Evolutionary conservation across 169 alveolate species (phyloP), one percentile per base, ranked within the genome.

Genomic region (Plasmodium vivax): DNA sequence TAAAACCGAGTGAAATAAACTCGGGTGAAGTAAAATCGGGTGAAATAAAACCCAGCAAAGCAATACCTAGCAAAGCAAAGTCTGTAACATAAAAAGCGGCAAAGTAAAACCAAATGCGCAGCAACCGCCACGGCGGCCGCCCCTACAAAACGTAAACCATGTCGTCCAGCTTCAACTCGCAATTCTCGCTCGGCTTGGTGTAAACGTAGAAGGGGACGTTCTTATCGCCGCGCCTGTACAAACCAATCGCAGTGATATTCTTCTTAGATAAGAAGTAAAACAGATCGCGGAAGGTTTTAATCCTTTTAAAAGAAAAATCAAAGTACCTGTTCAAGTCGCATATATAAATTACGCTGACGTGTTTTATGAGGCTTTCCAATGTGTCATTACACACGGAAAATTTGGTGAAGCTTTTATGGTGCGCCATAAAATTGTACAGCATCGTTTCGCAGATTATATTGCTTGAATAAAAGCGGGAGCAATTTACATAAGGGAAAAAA

Each of bases 401-500:
- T 43, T 88, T 81, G 36, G 88, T 79, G 83, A 88, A 88, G 72
- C 94, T 88, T 88, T 88, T 88, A 51, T 88, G 94, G 38, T 88
- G 88, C 12, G 90, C 54, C 94, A 88, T 79, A 54, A 88, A 80
- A 74, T 88, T 88, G 51, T 88, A 88, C 38, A 88, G 34, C 94
- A 88, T 88, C 16, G 88, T 88, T 88, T 88, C 94, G 51, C 91
- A 88, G 32, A 88, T 88, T 74, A 88, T 23, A 80, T 88, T 88
- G 82, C 94, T 88, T 10, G 91, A 34, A 88, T 80, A 88, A 88
- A 88, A 88, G 54, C 47, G 62, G 12, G 91, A 80, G 8, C 84
- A 88, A 81, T 88, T 88, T 62, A 88, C 83, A 79, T 88, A 88
- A 27, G 94, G 94, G 41, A 88, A 88, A 81, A 88, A 88, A 88